These are phyloP conservation scores for Sphaerulina musiva DNA, from an alignment of 2,329 filamentous ascomycete species.

Conservation along the genomic window DNA sequence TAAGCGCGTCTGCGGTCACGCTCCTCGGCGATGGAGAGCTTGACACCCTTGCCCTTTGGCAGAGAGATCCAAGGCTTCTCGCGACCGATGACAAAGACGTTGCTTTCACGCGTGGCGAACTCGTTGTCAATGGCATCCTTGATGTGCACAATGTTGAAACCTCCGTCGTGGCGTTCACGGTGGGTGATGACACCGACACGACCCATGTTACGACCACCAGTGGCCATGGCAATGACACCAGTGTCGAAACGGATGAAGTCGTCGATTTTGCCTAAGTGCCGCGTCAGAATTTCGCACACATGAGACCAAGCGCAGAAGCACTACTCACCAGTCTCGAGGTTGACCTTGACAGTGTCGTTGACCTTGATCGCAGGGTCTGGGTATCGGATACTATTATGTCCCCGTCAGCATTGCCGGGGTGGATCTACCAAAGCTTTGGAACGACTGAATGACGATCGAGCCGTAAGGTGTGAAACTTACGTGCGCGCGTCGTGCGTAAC, in stretches of 20 bases:
- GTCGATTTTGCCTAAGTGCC: conserved; percentile 62
- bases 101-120: conserved; percentile 97
- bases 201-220: conserved; percentile 99
- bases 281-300: neutral
- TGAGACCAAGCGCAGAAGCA: neutral
- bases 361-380: conserved; percentile 97
- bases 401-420: conserved; percentile 30
- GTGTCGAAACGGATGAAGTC: conserved; percentile 99
- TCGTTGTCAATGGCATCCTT: conserved; percentile 99
- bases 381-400: conserved; percentile 80
- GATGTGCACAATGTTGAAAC: conserved; percentile 96
- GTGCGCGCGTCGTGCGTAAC: conserved; percentile 99
- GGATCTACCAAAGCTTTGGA: conserved; percentile 87
- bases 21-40: conserved; percentile 98
- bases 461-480: conserved; percentile 65
- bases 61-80: conserved; percentile 99
- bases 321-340: conserved; percentile 70
- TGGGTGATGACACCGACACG: conserved; percentile 99
- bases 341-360: conserved; percentile 99
- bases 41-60: conserved; percentile 99
- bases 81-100: conserved; percentile 98
- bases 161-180: conserved; percentile 99
- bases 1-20: conserved; percentile 88
- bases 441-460: conserved; percentile 94
- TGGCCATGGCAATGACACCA: conserved; percentile 95